These are phyloP conservation scores for Colletotrichum higginsianum DNA, from an alignment of 2,329 filamentous ascomycete genomes.

Conservation along the genomic window DNA sequence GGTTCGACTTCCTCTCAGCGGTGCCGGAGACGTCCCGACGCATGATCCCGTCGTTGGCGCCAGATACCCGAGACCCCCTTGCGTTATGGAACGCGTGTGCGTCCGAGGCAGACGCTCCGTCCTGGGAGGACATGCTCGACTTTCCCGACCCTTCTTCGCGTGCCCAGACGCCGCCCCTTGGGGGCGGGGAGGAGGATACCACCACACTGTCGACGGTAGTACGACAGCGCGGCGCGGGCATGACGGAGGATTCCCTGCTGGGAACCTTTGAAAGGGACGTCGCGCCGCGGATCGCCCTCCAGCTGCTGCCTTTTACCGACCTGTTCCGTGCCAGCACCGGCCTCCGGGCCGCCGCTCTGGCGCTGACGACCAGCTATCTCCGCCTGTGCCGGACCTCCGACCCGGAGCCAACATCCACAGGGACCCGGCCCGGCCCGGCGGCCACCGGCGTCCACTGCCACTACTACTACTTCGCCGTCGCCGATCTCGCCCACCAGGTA, in stretches of 20 bases:
- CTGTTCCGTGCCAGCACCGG: background rate
- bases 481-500: constrained; percentile 8
- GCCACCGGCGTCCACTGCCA: constrained; percentile 4
- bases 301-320: background rate
- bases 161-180: no score
- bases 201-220: background rate
- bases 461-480: constrained; percentile 23
- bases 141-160: no score
- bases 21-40: no score
- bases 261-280: background rate
- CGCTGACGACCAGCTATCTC: background rate
- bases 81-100: no score
- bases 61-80: no score
- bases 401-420: background rate
- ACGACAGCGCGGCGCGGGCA: background rate
- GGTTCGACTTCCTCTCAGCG: no score
- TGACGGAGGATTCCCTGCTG: constrained; percentile 4
- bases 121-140: background rate
- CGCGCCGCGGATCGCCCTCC: background rate
- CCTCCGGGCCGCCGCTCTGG: constrained; percentile 8
- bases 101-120: no score
- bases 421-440: no score
- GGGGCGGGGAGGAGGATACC: no score
- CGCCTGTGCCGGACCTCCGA: background rate
- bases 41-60: no score